Percentiles rank a stretch among this genome's conserved stretches.
These are phyloP conservation scores for Lasiodiplodia citricola DNA, from an alignment of 2,329 filamentous ascomycete genomes.

Conservation along the genomic window DNA sequence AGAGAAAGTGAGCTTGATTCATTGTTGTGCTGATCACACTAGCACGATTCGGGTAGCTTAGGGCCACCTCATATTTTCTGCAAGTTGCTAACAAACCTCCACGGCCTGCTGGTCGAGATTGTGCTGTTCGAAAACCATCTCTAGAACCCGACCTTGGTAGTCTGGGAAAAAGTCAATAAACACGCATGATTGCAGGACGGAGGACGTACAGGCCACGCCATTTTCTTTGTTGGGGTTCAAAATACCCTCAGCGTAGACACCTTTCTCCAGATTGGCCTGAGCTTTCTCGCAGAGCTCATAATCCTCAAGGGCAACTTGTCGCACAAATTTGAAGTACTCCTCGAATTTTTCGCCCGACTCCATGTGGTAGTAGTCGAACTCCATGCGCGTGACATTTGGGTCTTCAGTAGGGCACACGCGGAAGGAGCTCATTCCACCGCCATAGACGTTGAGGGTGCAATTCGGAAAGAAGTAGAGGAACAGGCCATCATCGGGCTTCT, in stretches of 20 bases:
- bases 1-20: neutral
- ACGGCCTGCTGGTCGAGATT: conserved; percentile 39
- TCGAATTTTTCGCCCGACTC: conserved; percentile 60
- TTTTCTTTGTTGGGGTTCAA: conserved; percentile 62
- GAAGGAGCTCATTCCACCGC: conserved; percentile 63
- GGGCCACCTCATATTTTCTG: neutral
- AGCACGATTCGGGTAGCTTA: neutral
- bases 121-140: conserved; percentile 52
- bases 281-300: conserved; percentile 63
- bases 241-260: conserved; percentile 61
- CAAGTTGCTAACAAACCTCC: neutral
- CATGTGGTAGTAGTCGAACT: conserved; percentile 64
- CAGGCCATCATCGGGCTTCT: conserved; percentile 59
- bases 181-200: conserved; percentile 24
- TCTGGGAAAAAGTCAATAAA: conserved; percentile 38
- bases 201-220: conserved; percentile 56
- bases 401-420: conserved; percentile 59
- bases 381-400: conserved; percentile 59
- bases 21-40: neutral
- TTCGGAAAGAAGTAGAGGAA: conserved; percentile 65
- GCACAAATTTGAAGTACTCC: conserved; percentile 61
- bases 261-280: conserved; percentile 59
- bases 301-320: conserved; percentile 62
- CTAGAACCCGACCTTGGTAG: conserved; percentile 54
- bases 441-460: conserved; percentile 63